A percentile compares a stretch with the other conserved stretches of the same genome.
Conservation (phyloP, 306 rosid species). For the Acacia crassicarpa region DNA sequence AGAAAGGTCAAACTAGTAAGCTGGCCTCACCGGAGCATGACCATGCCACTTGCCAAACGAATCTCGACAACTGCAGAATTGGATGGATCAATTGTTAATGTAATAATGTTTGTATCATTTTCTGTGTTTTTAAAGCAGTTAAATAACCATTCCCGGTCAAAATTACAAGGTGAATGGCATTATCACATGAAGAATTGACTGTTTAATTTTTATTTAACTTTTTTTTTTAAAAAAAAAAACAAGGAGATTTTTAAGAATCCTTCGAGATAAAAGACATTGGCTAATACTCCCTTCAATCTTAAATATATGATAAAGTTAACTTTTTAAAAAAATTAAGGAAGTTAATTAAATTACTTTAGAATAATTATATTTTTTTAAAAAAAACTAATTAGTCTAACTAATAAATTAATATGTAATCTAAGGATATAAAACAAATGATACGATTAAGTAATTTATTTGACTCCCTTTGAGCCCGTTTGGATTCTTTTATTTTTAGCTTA, state of each 20-base stretch:
- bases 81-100: background rate
- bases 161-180: background rate
- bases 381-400: too few relatives aligned
- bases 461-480: too few relatives aligned
- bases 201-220: background rate
- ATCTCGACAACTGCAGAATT: background rate
- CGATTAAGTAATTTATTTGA: too few relatives aligned
- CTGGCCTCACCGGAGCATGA: background rate
- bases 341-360: too few relatives aligned
- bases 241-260: background rate
- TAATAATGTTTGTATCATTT: background rate
- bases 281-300: too few relatives aligned
- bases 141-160: background rate
- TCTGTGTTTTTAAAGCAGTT: background rate
- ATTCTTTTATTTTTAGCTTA: too few relatives aligned
- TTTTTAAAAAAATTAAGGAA: too few relatives aligned
- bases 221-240: background rate
- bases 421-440: too few relatives aligned
- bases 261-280: background rate
- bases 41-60: background rate
- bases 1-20: slow-evolving; percentile 17
- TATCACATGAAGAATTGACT: background rate
- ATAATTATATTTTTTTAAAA: too few relatives aligned
- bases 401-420: too few relatives aligned
- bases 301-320: too few relatives aligned